phyloP scores from a whole-genome alignment of 768 basidiomycete species.

The Suillus decipiens region DNA sequence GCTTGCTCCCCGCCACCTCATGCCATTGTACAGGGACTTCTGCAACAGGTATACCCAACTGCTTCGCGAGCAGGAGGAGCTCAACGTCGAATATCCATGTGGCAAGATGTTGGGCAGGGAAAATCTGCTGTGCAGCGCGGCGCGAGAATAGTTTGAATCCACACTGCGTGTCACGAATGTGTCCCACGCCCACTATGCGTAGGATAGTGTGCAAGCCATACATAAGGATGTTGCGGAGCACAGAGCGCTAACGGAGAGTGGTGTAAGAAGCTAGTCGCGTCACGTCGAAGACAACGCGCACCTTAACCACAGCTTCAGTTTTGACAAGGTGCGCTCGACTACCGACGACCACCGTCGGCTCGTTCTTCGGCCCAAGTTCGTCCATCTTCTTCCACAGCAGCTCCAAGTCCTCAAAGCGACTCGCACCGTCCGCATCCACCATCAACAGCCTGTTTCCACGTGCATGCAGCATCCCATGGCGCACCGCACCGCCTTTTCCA shows the following conservation, averaged over 20 bases:
- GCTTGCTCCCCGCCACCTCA: constrained; percentile 91
- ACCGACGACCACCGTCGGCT: constrained; percentile 73
- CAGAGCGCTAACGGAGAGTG: constrained; percentile 61
- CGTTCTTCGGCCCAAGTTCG: constrained; percentile 46
- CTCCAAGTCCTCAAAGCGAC: constrained; percentile 82
- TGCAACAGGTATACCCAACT: constrained; percentile 71
- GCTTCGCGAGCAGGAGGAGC: constrained; percentile 81
- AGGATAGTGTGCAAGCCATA: constrained; percentile 89
- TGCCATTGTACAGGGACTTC: constrained; percentile 94
- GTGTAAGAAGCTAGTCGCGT: neutral
- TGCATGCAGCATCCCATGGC: constrained; percentile 86
- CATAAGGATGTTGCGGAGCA: constrained; percentile 91
- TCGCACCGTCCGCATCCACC: constrained; percentile 95
- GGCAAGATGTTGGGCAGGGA: constrained; percentile 82
- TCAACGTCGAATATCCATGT: constrained; percentile 99
- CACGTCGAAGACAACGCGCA: constrained; percentile 34
- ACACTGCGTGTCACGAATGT: constrained; percentile 94
- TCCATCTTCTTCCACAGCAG: constrained; percentile 79
- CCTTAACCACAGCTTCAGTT: constrained; percentile 93
- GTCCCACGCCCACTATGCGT: constrained; percentile 84
- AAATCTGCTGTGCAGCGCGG: constrained; percentile 75
- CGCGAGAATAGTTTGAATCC: constrained; percentile 97
- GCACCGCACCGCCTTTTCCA: constrained; percentile 92
- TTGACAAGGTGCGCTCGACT: constrained; percentile 91
- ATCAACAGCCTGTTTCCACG: constrained; percentile 80